phyloP scores from a whole-genome alignment of 345 rosid species.

The Gossypium stocksii region DNA sequence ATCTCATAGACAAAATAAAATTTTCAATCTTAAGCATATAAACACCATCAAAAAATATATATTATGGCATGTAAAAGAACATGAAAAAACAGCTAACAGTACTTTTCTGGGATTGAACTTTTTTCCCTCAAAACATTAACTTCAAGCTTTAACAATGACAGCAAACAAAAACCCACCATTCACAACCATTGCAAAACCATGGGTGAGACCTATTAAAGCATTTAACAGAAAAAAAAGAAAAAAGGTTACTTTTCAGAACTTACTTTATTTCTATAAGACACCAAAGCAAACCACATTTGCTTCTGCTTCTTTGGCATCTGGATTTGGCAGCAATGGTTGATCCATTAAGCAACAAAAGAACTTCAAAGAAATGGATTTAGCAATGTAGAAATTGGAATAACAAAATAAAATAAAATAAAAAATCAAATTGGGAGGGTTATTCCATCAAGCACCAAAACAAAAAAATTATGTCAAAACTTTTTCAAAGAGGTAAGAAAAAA shows the following conservation, averaged over 20 bases:
- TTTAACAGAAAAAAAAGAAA: background rate
- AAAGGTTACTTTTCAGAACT: conserved; percentile 1
- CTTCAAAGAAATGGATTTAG: background rate
- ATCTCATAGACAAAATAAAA: background rate
- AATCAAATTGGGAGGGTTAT: background rate
- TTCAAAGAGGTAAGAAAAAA: background rate
- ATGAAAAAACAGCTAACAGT: background rate
- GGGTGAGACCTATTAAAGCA: background rate
- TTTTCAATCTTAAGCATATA: background rate
- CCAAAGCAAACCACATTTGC: conserved; percentile 1
- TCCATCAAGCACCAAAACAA: background rate
- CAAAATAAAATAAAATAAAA: background rate
- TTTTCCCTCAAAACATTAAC: background rate
- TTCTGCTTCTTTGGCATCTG: background rate
- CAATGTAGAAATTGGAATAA: background rate
- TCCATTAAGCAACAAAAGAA: background rate
- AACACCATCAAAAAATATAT: background rate
- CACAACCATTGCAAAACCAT: background rate
- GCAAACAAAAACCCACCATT: background rate
- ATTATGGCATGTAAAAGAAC: too few species aligned
- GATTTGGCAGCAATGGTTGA: conserved; percentile 2
- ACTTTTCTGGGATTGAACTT: background rate
- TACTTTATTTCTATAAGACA: conserved; percentile 23
- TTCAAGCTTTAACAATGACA: conserved; percentile 3
- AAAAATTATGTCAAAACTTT: background rate